A percentile compares a stretch with the other conserved stretches of the same genome.
These are phyloP conservation scores for Rehmannia glutinosa DNA, from an alignment of 257 asterid genomes.

Conservation along the genomic window DNA sequence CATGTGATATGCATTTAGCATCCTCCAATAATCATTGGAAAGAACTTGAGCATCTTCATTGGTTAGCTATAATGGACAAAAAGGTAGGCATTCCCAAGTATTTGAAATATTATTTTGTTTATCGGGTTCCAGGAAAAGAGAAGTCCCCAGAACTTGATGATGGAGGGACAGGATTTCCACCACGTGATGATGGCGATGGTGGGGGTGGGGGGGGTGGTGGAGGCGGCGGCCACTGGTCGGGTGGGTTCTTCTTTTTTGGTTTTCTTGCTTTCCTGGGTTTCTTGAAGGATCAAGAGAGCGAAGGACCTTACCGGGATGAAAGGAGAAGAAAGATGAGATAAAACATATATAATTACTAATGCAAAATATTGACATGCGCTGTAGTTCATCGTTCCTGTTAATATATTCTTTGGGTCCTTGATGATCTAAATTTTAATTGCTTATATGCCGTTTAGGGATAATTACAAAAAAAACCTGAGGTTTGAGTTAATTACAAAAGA, in stretches of 20 bases:
- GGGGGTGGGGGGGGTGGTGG: slow-evolving; percentile 82
- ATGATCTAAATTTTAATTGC: no score
- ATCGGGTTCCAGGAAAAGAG: slow-evolving; percentile 54
- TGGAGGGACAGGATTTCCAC: slow-evolving; percentile 88
- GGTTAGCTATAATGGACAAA: not conserved
- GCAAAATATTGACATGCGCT: no score
- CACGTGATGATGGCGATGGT: slow-evolving; percentile 79
- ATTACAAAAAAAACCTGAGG: no score
- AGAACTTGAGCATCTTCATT: not conserved
- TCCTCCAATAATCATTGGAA: not conserved
- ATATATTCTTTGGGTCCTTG: not conserved
- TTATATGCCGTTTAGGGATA: no score
- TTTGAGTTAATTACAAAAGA: no score
- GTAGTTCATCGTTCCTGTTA: not conserved
- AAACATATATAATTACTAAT: no score
- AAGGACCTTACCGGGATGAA: slow-evolving; percentile 46
- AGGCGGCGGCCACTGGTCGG: slow-evolving; percentile 78
- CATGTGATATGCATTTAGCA: not conserved
- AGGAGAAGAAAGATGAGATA: slow-evolving; percentile 48
- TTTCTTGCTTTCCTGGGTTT: slow-evolving; percentile 71
- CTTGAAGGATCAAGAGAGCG: slow-evolving; percentile 65
- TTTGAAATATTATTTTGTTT: not conserved
- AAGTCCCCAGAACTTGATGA: slow-evolving; percentile 90
- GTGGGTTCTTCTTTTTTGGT: slow-evolving; percentile 86
- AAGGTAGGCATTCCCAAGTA: not conserved